A percentile compares a stretch with the other conserved stretches of the same genome.
Conservation (phyloP, 2,329 filamentous ascomycete species). For the Magnaporthales sp. region DNA sequence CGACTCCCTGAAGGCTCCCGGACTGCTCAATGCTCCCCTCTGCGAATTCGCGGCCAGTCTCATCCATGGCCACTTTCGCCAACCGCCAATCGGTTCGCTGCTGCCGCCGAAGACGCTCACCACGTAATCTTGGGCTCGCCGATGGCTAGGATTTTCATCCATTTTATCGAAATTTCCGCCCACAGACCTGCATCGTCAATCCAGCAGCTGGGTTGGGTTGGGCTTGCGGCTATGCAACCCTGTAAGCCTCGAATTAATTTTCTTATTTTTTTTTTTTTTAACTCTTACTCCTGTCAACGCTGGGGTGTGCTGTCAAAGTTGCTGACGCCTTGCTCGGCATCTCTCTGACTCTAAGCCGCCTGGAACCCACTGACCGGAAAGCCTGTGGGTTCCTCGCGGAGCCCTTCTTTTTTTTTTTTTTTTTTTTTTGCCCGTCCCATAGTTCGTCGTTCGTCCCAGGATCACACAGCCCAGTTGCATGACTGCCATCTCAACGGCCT, state of each 20-base stretch:
- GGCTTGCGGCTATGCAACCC: not conserved
- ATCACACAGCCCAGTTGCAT: not conserved
- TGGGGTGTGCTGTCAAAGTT: not conserved
- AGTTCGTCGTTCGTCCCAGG: not conserved
- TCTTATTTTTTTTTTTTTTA: not conserved
- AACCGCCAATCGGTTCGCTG: not conserved
- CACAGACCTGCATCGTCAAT: not conserved
- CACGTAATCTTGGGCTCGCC: conserved; percentile 28
- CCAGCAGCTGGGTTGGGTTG: not conserved
- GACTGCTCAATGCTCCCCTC: conserved; percentile 7
- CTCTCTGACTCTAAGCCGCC: not conserved
- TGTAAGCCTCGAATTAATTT: not conserved
- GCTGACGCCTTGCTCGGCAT: not conserved
- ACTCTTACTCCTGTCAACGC: not conserved
- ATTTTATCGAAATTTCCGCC: not conserved
- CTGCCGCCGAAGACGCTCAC: conserved; percentile 17
- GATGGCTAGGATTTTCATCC: conserved; percentile 10
- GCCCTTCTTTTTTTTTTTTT: not conserved
- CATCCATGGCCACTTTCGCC: not conserved
- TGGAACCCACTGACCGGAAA: not conserved
- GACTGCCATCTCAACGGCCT: not conserved
- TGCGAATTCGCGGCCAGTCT: conserved; percentile 3
- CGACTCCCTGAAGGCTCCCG: conserved; percentile 23
- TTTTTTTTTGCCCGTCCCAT: too few species aligned
- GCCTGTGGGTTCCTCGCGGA: not conserved